Conservation (phyloP, 2,329 filamentous ascomycete species). For the Fusarium sambucinum region DNA sequence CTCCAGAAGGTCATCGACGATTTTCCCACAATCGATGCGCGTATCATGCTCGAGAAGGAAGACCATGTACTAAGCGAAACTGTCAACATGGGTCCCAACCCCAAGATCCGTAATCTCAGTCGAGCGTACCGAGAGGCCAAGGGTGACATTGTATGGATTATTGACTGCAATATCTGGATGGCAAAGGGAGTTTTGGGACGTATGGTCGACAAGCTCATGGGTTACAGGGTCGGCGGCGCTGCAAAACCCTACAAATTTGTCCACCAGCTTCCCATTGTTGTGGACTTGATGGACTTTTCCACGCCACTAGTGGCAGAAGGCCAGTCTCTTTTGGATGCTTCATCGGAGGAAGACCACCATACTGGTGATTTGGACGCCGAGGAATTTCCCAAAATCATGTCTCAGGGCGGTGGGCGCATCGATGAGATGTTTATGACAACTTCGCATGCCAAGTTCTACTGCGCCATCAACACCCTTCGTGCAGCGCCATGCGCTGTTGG, state of each 20-base stretch:
- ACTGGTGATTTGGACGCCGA: constrained; percentile 42
- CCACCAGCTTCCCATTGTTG: constrained; percentile 89
- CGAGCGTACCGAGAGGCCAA: constrained; percentile 89
- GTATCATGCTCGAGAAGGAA: constrained; percentile 83
- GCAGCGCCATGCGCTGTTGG: constrained; percentile 94
- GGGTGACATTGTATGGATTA: constrained; percentile 90
- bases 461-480: constrained; percentile 92
- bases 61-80: constrained; percentile 73
- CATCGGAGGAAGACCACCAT: constrained; percentile 45
- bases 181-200: constrained; percentile 80
- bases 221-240: constrained; percentile 65
- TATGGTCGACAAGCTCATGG: constrained; percentile 90
- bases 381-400: constrained; percentile 47
- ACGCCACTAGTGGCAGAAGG: constrained; percentile 34
- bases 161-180: constrained; percentile 98
- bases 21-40: constrained; percentile 77
- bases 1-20: constrained; percentile 78
- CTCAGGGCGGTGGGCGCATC: constrained; percentile 79
- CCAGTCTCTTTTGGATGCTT: constrained; percentile 52
- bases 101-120: constrained; percentile 98
- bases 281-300: constrained; percentile 71
- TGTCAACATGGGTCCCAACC: constrained; percentile 86
- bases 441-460: constrained; percentile 96
- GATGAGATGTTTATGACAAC: constrained; percentile 97
- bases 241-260: constrained; percentile 85